Evolutionary conservation across 163 green algal genomes (phyloP), one percentile per base, ranked within the genome.

Genomic region (Picocystis sp.): DNA sequence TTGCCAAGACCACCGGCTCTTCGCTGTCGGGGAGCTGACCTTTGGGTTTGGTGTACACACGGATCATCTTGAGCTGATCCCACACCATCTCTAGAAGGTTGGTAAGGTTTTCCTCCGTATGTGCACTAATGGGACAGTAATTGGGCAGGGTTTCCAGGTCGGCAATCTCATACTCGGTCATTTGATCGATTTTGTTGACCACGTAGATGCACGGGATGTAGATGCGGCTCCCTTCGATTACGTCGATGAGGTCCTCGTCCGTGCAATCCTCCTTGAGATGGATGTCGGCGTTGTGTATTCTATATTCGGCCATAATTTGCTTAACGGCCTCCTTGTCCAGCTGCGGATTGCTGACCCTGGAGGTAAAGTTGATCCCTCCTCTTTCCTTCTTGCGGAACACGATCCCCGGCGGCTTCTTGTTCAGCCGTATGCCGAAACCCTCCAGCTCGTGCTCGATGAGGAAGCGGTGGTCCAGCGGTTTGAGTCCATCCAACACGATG

Each of bases 21-120:
- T 91, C 84, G 67, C 92, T 98, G 66, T 98, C 90, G 2, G 90
- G 90, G 55, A 94, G 67, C 67, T 86, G 83, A 48, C 77, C 86
- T 70, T 94, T 92, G 42, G 89, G 89, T 67, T 98, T 97, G 51
- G 89, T 97, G 75, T 96, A 97, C 13, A 76, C 43, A 6, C 67
- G 55, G 21, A 71, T 56, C 45, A 92, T 77, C 58, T 88, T 70
- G 23, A 93, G 69, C 60, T 92, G 85, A 44, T 96, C 81, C 84
- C 91, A 99, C 33, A 81, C 68, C 81, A 92, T 93, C 63, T 96
- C 87, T 17, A 99, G 75, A 51, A 99, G 74, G 0, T 84, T 86
- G 55, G 95, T 86, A 62, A 99, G 80, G 66, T 97, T 97, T 87
- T 90, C 97, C 62, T 98, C 83, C 29, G 90, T 80, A 74, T 94